phyloP scores from a whole-genome alignment of 169 alveolate genomes.

The Plasmodium adleri region DNA sequence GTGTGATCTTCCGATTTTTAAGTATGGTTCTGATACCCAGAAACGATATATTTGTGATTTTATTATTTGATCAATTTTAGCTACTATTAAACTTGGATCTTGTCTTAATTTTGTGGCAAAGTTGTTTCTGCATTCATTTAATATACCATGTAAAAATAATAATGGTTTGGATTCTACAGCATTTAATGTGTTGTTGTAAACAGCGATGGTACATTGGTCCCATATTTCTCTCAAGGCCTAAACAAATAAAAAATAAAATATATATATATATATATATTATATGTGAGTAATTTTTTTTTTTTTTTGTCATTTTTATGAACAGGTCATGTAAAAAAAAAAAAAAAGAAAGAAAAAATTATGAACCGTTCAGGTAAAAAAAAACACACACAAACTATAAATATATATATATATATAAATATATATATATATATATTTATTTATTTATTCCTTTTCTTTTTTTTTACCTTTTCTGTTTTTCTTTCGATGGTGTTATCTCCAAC shows the following conservation, averaged over 20 bases:
- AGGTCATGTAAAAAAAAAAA: slow-evolving; percentile 9
- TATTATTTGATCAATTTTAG: slow-evolving; percentile 73
- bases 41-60: slow-evolving; percentile 73
- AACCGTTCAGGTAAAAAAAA: neutral
- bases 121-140: slow-evolving; percentile 61
- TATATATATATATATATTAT: neutral
- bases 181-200: slow-evolving; percentile 70
- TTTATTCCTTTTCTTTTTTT: neutral
- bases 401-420: slow-evolving; percentile 15
- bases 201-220: slow-evolving; percentile 76
- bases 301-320: neutral
- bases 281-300: neutral
- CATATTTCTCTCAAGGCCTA: slow-evolving; percentile 71
- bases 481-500: slow-evolving; percentile 68
- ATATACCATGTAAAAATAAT: slow-evolving; percentile 69
- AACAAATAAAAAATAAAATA: slow-evolving; percentile 12
- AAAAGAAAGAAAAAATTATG: neutral
- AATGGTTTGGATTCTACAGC: slow-evolving; percentile 72
- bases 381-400: neutral
- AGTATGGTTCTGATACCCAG: slow-evolving; percentile 72
- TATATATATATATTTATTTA: neutral
- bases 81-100: slow-evolving; percentile 76
- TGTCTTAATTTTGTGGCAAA: slow-evolving; percentile 73
- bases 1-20: slow-evolving; percentile 54
- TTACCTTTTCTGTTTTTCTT: slow-evolving; percentile 52